These are phyloP conservation scores for Eragrostis nindensis DNA, from an alignment of 176 grass and related monocot genomes.

Conservation along the genomic window DNA sequence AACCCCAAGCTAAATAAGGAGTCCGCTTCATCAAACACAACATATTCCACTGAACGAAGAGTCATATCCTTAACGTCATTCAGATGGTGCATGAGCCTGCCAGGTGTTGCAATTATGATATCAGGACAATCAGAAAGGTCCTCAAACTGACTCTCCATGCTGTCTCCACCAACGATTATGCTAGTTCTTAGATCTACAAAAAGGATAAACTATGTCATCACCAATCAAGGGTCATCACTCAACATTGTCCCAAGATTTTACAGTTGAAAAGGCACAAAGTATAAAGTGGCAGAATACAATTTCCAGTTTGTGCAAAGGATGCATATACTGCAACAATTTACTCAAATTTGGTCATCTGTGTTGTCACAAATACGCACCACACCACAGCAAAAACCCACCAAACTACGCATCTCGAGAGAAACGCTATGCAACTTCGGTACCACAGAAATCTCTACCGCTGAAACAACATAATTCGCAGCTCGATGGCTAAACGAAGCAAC, in stretches of 20 bases:
- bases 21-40: constrained; percentile 98
- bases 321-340: constrained; percentile 9
- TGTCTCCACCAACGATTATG: constrained; percentile 93
- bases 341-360: neutral
- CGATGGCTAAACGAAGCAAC: neutral
- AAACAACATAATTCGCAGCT: neutral
- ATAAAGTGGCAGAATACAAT: neutral
- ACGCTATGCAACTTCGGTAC: neutral
- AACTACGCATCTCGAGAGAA: neutral
- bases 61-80: constrained; percentile 84
- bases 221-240: constrained; percentile 14
- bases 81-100: constrained; percentile 89
- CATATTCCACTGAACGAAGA: constrained; percentile 87
- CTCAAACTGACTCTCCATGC: constrained; percentile 97
- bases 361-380: neutral
- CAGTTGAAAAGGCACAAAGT: neutral
- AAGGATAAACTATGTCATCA: neutral
- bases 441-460: constrained; percentile 3
- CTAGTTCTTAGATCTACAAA: constrained; percentile 74
- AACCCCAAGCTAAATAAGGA: constrained; percentile 89
- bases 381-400: neutral
- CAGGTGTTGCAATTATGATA: constrained; percentile 98
- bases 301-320: neutral
- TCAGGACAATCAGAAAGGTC: constrained; percentile 84
- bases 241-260: neutral